Conservation (phyloP, 139 green algal species). For the Axilococcus clingmanii region DNA sequence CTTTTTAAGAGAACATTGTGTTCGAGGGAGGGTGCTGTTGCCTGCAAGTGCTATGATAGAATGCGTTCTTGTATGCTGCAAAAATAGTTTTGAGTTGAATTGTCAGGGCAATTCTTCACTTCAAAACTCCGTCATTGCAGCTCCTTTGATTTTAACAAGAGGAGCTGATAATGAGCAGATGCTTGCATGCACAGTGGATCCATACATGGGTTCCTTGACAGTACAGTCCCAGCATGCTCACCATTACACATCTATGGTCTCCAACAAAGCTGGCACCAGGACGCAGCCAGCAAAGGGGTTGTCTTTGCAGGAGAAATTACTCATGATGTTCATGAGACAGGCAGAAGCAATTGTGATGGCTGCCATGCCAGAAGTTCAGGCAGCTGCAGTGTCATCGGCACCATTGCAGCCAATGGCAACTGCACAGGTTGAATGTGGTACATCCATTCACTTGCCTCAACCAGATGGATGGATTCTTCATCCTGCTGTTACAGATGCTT, state of each 20-base stretch:
- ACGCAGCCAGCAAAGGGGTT: no score
- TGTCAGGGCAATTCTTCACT: no score
- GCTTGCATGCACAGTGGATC: neutral
- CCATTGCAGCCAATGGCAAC: neutral
- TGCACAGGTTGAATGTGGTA: neutral
- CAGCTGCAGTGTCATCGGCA: neutral
- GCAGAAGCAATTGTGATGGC: neutral
- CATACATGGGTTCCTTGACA: neutral
- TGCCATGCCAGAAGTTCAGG: neutral
- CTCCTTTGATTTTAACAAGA: neutral
- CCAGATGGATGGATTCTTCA: neutral
- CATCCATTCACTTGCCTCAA: neutral
- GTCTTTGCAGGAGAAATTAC: no score
- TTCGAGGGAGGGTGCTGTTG: constrained; percentile 10
- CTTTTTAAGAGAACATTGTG: constrained; percentile 27
- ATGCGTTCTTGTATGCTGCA: neutral
- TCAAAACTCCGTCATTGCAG: no score
- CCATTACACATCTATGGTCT: neutral
- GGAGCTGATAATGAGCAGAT: neutral
- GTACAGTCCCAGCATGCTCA: constrained; percentile 1
- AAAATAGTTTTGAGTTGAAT: no score
- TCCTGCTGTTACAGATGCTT: neutral
- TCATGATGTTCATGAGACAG: neutral
- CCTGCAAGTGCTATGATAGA: constrained; percentile 23
- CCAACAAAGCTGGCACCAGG: no score